A percentile compares a stretch with the other conserved stretches of the same genome.
Conservation (phyloP, 2,329 filamentous ascomycete genomes). For the Nectriaceae sp. region DNA sequence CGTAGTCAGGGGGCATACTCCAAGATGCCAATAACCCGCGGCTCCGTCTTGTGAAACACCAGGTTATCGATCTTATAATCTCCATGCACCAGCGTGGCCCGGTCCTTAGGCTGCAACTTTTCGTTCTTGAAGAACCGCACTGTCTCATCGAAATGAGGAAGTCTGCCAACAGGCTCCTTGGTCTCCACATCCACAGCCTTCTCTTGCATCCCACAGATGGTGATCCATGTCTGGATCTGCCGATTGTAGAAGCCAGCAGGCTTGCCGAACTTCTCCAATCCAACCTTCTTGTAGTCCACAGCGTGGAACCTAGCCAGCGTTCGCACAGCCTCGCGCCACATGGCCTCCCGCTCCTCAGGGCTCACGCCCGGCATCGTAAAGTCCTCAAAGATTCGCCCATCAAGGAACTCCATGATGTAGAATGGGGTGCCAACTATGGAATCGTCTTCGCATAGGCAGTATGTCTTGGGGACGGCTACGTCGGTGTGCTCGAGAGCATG, state of each 20-base stretch:
- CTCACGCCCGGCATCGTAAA: conserved; percentile 75
- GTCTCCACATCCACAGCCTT: conserved; percentile 76
- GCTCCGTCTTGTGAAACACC: conserved; percentile 86
- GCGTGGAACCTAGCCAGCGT: conserved; percentile 86
- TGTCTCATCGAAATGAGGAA: conserved; percentile 83
- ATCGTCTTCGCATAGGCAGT: conserved; percentile 83
- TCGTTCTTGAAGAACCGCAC: conserved; percentile 75
- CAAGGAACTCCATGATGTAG: conserved; percentile 95
- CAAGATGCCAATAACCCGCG: conserved; percentile 86
- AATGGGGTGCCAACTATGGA: conserved; percentile 85
- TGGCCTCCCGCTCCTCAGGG: conserved; percentile 67
- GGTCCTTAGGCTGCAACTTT: conserved; percentile 71
- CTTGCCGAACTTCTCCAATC: conserved; percentile 74
- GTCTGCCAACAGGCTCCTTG: conserved; percentile 71
- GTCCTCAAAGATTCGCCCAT: conserved; percentile 92
- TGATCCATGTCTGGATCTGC: conserved; percentile 80
- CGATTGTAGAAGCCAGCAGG: conserved; percentile 78
- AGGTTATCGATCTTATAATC: conserved; percentile 96
- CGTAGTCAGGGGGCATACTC: conserved; percentile 60
- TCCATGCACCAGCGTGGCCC: conserved; percentile 81
- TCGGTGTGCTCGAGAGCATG: conserved; percentile 76
- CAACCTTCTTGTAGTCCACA: conserved; percentile 66
- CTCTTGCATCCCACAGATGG: conserved; percentile 78
- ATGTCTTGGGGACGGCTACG: conserved; percentile 82
- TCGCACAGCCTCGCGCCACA: conserved; percentile 84